These are phyloP conservation scores for Salicornia ramosissima DNA, from an alignment of 148 eudicot species.

Conservation along the genomic window DNA sequence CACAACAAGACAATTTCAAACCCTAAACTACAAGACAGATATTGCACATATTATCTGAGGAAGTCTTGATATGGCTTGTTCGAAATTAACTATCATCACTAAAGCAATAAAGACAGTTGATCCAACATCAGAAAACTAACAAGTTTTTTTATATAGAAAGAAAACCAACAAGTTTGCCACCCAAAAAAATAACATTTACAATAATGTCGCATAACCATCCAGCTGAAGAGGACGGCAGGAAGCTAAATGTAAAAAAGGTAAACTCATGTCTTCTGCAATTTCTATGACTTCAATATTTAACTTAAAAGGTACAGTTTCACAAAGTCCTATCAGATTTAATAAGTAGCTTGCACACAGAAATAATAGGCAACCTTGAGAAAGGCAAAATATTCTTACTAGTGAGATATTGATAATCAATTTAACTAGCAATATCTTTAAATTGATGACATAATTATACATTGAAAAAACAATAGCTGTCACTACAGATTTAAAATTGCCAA, in stretches of 20 bases:
- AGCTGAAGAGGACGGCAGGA: no score
- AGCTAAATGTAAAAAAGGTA: not conserved
- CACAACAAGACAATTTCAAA: not conserved
- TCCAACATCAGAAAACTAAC: not conserved
- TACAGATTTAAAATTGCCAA: constrained; percentile 4
- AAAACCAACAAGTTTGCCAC: not conserved
- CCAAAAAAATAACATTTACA: not conserved
- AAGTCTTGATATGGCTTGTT: not conserved
- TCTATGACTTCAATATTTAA: no score
- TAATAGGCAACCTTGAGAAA: no score
- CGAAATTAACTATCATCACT: not conserved
- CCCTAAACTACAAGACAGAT: not conserved
- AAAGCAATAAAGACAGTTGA: not conserved
- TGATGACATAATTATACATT: not conserved
- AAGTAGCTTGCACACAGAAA: no score
- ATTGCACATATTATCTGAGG: not conserved
- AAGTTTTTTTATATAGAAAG: no score
- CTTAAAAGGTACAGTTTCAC: no score
- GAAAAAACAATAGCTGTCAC: not conserved
- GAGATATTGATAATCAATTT: no score
- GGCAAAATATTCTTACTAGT: no score
- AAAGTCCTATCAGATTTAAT: no score
- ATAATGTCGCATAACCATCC: not conserved
- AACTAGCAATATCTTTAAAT: no score
- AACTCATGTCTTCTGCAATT: not conserved